Percentiles rank a stretch among this genome's conserved stretches.
These are phyloP conservation scores for Cryphonectria naterciae DNA, from an alignment of 2,329 filamentous ascomycete genomes.

Conservation along the genomic window DNA sequence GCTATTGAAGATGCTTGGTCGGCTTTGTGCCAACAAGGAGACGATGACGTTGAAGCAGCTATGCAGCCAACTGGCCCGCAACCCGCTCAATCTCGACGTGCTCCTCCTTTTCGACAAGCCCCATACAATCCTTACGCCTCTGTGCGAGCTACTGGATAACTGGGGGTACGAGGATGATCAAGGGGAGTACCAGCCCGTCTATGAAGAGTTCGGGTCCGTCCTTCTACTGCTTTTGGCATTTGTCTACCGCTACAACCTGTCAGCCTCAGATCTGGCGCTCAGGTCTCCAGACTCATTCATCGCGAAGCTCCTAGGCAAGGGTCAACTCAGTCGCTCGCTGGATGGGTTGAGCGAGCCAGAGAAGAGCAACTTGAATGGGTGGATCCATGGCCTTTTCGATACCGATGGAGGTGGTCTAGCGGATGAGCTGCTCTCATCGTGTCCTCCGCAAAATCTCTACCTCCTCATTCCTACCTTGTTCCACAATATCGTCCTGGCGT, in stretches of 20 bases:
- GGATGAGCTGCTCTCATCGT: slow-evolving; percentile 81
- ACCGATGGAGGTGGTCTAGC: slow-evolving; percentile 73
- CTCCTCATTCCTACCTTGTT: slow-evolving; percentile 77
- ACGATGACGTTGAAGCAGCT: slow-evolving; percentile 79
- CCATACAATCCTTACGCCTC: slow-evolving; percentile 69
- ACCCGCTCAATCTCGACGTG: slow-evolving; percentile 73
- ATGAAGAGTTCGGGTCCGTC: slow-evolving; percentile 83
- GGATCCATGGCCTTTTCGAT: slow-evolving; percentile 79
- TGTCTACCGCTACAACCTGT: slow-evolving; percentile 74
- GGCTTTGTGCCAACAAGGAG: slow-evolving; percentile 72
- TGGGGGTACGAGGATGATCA: slow-evolving; percentile 86
- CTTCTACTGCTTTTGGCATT: slow-evolving; percentile 75
- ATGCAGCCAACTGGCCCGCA: slow-evolving; percentile 73
- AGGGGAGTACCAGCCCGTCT: slow-evolving; percentile 81
- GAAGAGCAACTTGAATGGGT: slow-evolving; percentile 68
- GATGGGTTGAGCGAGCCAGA: slow-evolving; percentile 68
- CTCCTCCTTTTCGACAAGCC: slow-evolving; percentile 76
- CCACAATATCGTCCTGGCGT: slow-evolving; percentile 73
- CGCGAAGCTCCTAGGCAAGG: slow-evolving; percentile 64
- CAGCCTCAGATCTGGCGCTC: slow-evolving; percentile 65
- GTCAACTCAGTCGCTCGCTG: slow-evolving; percentile 59
- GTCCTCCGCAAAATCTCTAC: slow-evolving; percentile 82
- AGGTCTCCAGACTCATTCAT: slow-evolving; percentile 67
- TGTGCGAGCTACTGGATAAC: slow-evolving; percentile 75
- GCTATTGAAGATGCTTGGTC: slow-evolving; percentile 62